A percentile compares a stretch with the other conserved stretches of the same genome.
Evolutionary conservation across 23 red algal genomes (phyloP).

Genomic region (Chondrus crispus): DNA sequence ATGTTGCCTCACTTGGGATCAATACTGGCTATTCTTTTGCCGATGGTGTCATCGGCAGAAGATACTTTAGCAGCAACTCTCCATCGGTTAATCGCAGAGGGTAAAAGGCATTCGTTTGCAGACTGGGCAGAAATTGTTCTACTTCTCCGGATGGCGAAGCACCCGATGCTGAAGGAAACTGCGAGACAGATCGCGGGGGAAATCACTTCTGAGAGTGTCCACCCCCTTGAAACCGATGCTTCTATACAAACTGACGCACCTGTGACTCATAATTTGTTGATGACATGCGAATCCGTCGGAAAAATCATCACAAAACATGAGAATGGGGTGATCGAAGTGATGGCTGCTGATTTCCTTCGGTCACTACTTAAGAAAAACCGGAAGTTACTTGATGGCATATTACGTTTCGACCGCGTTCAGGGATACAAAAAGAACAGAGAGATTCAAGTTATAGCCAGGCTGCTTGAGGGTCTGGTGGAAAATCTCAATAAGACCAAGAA

Average conservation of each 20-base stretch:
- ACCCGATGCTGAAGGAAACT: neutral
- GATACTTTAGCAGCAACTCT: slow-evolving; percentile 19
- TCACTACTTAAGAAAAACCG: slow-evolving; percentile 14
- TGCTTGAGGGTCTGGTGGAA: slow-evolving; percentile 13
- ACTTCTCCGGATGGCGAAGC: slow-evolving; percentile 39
- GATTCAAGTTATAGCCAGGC: neutral
- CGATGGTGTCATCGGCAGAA: neutral
- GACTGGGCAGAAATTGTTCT: slow-evolving; percentile 32
- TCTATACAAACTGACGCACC: neutral
- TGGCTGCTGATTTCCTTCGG: slow-evolving; percentile 20
- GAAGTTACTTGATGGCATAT: neutral
- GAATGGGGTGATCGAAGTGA: slow-evolving; percentile 15
- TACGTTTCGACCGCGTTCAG: neutral
- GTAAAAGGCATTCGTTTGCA: neutral
- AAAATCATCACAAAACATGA: slow-evolving; percentile 42
- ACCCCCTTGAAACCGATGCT: neutral
- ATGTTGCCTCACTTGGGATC: slow-evolving; percentile 39
- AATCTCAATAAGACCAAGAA: slow-evolving; percentile 42
- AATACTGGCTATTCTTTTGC: slow-evolving; percentile 62
- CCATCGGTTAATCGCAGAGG: neutral
- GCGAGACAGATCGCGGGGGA: neutral
- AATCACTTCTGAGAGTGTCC: neutral
- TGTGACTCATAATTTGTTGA: neutral
- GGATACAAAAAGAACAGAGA: neutral
- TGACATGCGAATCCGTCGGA: slow-evolving; percentile 9